Evolutionary conservation across 2,329 filamentous ascomycete genomes (phyloP).

Genomic region (Verticillium nonalfalfae): DNA sequence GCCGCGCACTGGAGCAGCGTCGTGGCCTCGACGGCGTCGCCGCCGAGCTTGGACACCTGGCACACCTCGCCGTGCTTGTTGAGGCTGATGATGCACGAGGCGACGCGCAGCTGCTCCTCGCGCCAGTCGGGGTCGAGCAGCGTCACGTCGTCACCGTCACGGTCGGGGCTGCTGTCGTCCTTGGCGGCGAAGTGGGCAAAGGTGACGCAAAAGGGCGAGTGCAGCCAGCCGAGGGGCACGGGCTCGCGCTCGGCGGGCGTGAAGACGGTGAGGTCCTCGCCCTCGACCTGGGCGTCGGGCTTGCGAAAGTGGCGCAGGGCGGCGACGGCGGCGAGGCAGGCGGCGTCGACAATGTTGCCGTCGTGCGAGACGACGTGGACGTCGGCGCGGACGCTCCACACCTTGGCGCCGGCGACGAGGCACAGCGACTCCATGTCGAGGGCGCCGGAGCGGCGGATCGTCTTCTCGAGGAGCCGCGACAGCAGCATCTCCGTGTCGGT

Average conservation of each 20-base stretch:
- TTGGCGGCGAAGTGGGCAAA: constrained; percentile 77
- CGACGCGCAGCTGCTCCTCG: constrained; percentile 71
- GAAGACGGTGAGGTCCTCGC: constrained; percentile 79
- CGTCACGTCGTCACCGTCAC: constrained; percentile 63
- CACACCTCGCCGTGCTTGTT: constrained; percentile 89
- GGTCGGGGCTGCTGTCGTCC: constrained; percentile 60
- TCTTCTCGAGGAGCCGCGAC: constrained; percentile 86
- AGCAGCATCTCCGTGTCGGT: constrained; percentile 81
- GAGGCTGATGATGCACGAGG: constrained; percentile 73
- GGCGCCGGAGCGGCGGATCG: constrained; percentile 83
- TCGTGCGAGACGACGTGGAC: constrained; percentile 89
- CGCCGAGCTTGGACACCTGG: constrained; percentile 86
- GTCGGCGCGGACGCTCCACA: constrained; percentile 86
- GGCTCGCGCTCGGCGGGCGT: constrained; percentile 81
- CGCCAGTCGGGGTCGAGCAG: constrained; percentile 66
- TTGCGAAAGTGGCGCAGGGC: constrained; percentile 87
- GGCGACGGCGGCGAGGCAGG: constrained; percentile 81
- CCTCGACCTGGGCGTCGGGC: constrained; percentile 81
- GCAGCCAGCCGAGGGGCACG: constrained; percentile 82
- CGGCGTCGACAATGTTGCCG: constrained; percentile 80
- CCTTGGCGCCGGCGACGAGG: constrained; percentile 83
- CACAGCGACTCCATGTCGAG: constrained; percentile 95
- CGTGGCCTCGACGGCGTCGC: constrained; percentile 73
- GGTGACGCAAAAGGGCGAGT: constrained; percentile 86
- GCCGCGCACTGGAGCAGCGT: constrained; percentile 70